Conservation (phyloP, 129 eudicot species). For the Arctium lappa region DNA sequence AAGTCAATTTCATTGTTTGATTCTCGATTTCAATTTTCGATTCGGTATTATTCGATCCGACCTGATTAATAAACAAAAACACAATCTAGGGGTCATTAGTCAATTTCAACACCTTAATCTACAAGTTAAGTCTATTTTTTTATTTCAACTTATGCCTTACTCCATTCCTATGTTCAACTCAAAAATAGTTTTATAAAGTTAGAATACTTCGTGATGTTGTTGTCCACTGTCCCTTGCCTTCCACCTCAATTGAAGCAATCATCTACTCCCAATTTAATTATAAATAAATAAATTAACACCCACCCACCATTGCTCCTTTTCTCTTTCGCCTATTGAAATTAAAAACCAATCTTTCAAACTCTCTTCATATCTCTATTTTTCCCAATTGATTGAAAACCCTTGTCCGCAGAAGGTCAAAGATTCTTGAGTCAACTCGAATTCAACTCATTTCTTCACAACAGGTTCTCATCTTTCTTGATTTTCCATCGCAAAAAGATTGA, state of each 20-base stretch:
- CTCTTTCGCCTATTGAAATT: not conserved
- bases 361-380: not conserved
- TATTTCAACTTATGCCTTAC: constrained; percentile 22
- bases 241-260: constrained; percentile 28
- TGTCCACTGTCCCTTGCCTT: not conserved
- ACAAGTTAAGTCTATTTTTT: constrained; percentile 13
- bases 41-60: not conserved
- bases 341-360: constrained; percentile 15
- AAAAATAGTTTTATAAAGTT: not conserved
- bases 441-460: constrained; percentile 16
- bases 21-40: not conserved
- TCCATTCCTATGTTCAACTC: constrained; percentile 28
- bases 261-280: constrained; percentile 2
- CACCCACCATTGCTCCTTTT: constrained; percentile 4
- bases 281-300: not conserved
- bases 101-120: constrained; percentile 28
- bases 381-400: constrained; percentile 9
- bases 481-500: not conserved
- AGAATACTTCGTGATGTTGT: constrained; percentile 10
- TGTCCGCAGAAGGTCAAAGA: constrained; percentile 14
- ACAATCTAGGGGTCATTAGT: constrained; percentile 22
- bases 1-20: not conserved
- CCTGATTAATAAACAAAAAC: not conserved
- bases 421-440: constrained; percentile 21
- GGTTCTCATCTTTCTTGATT: not conserved